phyloP scores from a whole-genome alignment of 2,329 filamentous ascomycete species.

The Nothophaeocryptopus gaeumannii region DNA sequence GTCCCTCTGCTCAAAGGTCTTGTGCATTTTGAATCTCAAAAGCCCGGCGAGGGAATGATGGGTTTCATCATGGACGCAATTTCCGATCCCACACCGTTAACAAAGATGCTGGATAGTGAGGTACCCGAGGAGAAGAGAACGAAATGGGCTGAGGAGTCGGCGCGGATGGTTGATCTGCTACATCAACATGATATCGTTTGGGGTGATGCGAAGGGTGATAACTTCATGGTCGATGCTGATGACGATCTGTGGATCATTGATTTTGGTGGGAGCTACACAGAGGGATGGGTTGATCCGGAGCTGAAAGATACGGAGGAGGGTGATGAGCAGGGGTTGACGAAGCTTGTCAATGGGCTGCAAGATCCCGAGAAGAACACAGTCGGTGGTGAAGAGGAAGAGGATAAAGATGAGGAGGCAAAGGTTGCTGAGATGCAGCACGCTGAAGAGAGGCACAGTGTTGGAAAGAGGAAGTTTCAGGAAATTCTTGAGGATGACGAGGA shows the following conservation, averaged over 20 bases:
- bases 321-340: constrained; percentile 33
- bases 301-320: constrained; percentile 36
- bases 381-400: constrained; percentile 15
- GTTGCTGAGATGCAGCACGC: constrained; percentile 6
- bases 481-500: constrained; percentile 6
- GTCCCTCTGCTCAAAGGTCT: constrained; percentile 33
- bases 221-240: constrained; percentile 39
- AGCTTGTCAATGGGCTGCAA: constrained; percentile 31
- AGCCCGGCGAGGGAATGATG: constrained; percentile 24
- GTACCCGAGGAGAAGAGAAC: constrained; percentile 32
- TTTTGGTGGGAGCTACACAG: constrained; percentile 39
- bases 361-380: constrained; percentile 26
- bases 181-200: constrained; percentile 38
- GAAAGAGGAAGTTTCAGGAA: constrained; percentile 7
- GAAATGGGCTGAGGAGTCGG: constrained; percentile 32
- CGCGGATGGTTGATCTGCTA: constrained; percentile 30
- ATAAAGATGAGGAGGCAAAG: constrained; percentile 1
- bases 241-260: constrained; percentile 41
- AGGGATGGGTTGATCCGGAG: constrained; percentile 39
- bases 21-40: constrained; percentile 20
- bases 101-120: constrained; percentile 30
- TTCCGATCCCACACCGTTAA: constrained; percentile 31
- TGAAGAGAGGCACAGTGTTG: constrained; percentile 1
- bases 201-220: constrained; percentile 43
- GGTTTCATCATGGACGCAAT: constrained; percentile 37